Evolutionary conservation across 2,329 filamentous ascomycete species (phyloP), one percentile per base, ranked within the genome.

Genomic region (Lizonia empirigonia): DNA sequence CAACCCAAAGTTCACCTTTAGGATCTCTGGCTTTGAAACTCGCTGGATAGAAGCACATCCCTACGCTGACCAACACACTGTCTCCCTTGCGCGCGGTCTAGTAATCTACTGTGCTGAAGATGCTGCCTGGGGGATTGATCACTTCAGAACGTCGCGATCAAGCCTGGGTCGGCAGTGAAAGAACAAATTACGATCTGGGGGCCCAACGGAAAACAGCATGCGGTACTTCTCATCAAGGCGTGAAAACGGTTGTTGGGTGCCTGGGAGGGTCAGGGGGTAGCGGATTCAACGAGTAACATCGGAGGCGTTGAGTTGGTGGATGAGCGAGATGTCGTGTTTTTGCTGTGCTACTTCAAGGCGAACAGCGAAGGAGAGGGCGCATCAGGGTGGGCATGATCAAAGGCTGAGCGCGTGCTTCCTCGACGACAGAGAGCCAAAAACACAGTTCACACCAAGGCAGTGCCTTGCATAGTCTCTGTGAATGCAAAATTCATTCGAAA

Each of bases 41-140:
- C 74, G 79, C 24, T 77, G 78, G 41, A 58, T 84, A 3, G 67
- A 76, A 2, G 82, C 83, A 0, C 80, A 85, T 58, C 82, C 82
- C 0, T 80, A 80, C 57, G 81, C 82, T 0, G 80, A 80, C 56
- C 81, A 85, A 59, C 69, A 77, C n/a, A 82, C 79, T 2, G 56
- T 84, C 29, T 76, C 79, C 1, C 65, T 53, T 8, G 53, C 53
- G 7, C 53, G 53, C 29, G 49, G 53, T 5, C 49, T 49, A 10
- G 29, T 56, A 4, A 30, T 56, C 7, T 56, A 56, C 36, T 56
- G 53, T 30, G 36, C 38, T 20, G 45, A 56, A 37, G 53, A 56
- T 27, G 40, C 50, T 7, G 10, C 36, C 4, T 50, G 53, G 53
- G 53, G 46, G 26, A 53, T 30, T 9, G 36, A 53, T 23, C 49